These are phyloP conservation scores for Colletotrichum echinochloae DNA, from an alignment of 2,329 filamentous ascomycete species.

Conservation along the genomic window DNA sequence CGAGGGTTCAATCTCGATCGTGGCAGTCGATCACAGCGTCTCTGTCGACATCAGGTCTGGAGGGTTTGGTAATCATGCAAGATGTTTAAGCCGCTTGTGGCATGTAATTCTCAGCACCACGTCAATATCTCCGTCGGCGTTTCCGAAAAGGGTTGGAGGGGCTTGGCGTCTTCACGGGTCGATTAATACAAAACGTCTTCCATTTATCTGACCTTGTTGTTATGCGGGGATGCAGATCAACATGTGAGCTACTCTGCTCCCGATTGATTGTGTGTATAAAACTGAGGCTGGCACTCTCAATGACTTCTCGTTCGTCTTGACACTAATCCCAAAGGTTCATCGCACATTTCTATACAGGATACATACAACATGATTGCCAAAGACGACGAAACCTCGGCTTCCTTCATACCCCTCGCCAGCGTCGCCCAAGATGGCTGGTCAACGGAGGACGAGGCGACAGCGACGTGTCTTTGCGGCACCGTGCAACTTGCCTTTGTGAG, in stretches of 20 bases:
- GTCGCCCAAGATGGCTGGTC: conserved; percentile 57
- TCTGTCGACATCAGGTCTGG: background rate
- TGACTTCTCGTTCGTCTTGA: background rate
- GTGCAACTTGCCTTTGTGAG: conserved; percentile 66
- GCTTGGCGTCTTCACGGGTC: background rate
- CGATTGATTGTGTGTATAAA: background rate
- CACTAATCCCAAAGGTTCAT: no score
- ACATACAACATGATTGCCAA: conserved; percentile 7
- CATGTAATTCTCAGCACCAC: background rate
- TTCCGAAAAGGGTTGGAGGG: background rate
- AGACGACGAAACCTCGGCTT: conserved; percentile 48
- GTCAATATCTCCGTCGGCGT: background rate
- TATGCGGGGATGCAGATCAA: background rate
- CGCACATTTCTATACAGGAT: accelerated
- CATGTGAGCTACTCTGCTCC: background rate
- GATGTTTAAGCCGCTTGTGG: background rate
- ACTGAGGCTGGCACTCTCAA: background rate
- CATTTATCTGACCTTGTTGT: background rate
- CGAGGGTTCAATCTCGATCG: background rate
- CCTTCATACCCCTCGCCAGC: conserved; percentile 43
- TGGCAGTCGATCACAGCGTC: no score
- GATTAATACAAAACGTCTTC: background rate
- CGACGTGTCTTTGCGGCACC: conserved; percentile 70
- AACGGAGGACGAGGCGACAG: conserved; percentile 61
- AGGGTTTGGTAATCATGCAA: background rate